Conservation (phyloP, 2,329 filamentous ascomycete genomes). For the Helotiales sp. region DNA sequence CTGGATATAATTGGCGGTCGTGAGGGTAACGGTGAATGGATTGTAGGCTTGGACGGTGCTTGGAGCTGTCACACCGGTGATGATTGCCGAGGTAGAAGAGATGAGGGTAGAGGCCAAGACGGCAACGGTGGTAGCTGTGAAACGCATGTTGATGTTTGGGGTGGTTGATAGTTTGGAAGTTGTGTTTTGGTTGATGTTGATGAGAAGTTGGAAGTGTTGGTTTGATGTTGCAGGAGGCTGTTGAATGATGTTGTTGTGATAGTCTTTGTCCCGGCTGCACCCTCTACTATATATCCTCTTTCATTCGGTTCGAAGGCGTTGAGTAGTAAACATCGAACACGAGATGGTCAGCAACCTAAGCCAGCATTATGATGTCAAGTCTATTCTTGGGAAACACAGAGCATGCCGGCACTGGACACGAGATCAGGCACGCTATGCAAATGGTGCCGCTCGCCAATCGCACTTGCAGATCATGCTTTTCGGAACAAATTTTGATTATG, state of each 20-base stretch:
- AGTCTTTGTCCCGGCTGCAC: background rate
- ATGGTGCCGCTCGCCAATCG: background rate
- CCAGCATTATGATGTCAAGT: background rate
- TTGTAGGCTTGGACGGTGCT: constrained; percentile 23
- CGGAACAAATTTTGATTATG: background rate
- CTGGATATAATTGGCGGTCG: constrained; percentile 25
- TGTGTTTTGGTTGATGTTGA: background rate
- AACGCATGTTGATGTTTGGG: constrained; percentile 10
- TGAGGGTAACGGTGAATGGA: constrained; percentile 24
- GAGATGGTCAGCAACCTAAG: background rate
- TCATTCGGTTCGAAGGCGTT: background rate
- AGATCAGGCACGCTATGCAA: background rate
- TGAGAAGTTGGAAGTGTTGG: background rate
- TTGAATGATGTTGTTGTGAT: background rate
- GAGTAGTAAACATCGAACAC: background rate
- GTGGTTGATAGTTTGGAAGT: background rate
- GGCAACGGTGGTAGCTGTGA: constrained; percentile 1
- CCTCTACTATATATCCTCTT: background rate
- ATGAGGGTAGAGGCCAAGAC: constrained; percentile 8
- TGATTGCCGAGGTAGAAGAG: constrained; percentile 20
- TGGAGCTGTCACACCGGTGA: constrained; percentile 25
- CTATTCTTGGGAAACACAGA: background rate
- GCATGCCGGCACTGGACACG: background rate
- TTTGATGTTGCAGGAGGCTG: background rate
- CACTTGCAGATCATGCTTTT: background rate